phyloP scores from a whole-genome alignment of 1,284 basidiomycete species.

The Apiotrichum gracile region DNA sequence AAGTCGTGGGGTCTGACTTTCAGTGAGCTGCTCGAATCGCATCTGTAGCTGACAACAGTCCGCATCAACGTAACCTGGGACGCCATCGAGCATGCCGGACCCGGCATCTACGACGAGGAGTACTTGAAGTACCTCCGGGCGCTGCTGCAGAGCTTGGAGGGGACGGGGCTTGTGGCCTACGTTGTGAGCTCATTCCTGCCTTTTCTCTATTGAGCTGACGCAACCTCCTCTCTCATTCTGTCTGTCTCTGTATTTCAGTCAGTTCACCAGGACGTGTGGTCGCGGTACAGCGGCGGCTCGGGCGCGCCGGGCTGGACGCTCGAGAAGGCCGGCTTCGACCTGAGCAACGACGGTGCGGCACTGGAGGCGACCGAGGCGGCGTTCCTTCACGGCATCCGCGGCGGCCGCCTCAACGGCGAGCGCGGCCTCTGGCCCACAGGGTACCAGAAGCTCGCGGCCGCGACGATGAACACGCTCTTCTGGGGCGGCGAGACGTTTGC shows the following conservation, averaged over 20 bases:
- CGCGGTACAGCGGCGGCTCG: conserved; percentile 84
- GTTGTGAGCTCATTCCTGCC: conserved; percentile 57
- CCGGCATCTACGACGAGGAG: conserved; percentile 74
- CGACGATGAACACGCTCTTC: conserved; percentile 84
- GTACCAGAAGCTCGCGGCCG: conserved; percentile 79
- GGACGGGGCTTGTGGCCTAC: conserved; percentile 75
- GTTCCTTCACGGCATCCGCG: conserved; percentile 69
- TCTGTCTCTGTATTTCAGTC: conserved; percentile 40
- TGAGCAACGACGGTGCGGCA: conserved; percentile 51
- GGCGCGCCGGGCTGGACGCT: conserved; percentile 91
- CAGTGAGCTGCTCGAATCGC: conserved; percentile 50
- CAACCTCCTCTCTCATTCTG: not conserved
- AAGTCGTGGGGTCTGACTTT: conserved; percentile 81
- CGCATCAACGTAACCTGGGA: conserved; percentile 94
- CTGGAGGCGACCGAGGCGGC: conserved; percentile 76
- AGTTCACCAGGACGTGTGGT: conserved; percentile 92
- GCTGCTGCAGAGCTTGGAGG: conserved; percentile 68
- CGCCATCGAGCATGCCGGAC: conserved; percentile 83
- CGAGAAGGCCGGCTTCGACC: conserved; percentile 69
- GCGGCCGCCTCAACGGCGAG: conserved; percentile 51
- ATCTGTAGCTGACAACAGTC: conserved; percentile 52
- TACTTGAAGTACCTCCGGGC: conserved; percentile 75
- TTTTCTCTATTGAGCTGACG: not conserved
- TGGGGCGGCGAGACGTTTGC: conserved; percentile 84
- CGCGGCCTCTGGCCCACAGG: conserved; percentile 76